phyloP scores from a whole-genome alignment of 1,139 yeast species.

The Candida tunisiensis region DNA sequence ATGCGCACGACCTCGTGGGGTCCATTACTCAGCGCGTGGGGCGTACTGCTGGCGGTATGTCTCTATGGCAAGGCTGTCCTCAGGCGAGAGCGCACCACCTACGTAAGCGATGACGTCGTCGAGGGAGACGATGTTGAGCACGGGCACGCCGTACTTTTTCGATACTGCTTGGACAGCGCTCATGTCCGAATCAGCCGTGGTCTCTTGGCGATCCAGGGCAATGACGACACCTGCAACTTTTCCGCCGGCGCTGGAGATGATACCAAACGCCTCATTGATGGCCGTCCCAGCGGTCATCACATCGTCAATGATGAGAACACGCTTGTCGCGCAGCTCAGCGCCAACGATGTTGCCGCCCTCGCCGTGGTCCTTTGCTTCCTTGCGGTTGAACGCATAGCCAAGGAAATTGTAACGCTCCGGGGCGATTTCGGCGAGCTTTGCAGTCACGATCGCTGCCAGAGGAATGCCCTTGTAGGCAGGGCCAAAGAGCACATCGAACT shows the following conservation, averaged over 20 bases:
- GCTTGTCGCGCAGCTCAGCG: constrained; percentile 49
- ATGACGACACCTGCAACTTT: constrained; percentile 68
- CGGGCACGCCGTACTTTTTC: constrained; percentile 61
- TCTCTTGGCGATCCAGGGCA: constrained; percentile 91
- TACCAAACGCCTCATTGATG: constrained; percentile 79
- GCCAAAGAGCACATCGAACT: constrained; percentile 85
- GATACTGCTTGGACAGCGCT: constrained; percentile 78
- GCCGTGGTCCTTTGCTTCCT: constrained; percentile 93
- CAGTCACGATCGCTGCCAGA: constrained; percentile 80
- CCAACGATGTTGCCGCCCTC: constrained; percentile 97
- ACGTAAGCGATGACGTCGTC: constrained; percentile 56
- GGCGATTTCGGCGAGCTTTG: constrained; percentile 76
- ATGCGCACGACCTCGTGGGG: too few relatives aligned
- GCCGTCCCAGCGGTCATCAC: constrained; percentile 99
- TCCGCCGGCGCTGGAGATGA: constrained; percentile 58
- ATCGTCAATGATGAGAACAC: constrained; percentile 77
- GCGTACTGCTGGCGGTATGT: constrained; percentile 19
- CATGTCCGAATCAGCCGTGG: constrained; percentile 44
- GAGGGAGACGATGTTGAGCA: constrained; percentile 62
- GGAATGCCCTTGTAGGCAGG: constrained; percentile 99
- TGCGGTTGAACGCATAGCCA: constrained; percentile 27
- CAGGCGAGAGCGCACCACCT: constrained; percentile 28
- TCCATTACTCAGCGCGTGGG: too few relatives aligned
- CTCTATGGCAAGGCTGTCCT: constrained; percentile 16
- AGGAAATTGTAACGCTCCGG: constrained; percentile 16